A percentile compares a stretch with the other conserved stretches of the same genome.
These are phyloP conservation scores for Tranzscheliella williamsii DNA, from an alignment of 1,284 basidiomycete genomes.

Conservation along the genomic window DNA sequence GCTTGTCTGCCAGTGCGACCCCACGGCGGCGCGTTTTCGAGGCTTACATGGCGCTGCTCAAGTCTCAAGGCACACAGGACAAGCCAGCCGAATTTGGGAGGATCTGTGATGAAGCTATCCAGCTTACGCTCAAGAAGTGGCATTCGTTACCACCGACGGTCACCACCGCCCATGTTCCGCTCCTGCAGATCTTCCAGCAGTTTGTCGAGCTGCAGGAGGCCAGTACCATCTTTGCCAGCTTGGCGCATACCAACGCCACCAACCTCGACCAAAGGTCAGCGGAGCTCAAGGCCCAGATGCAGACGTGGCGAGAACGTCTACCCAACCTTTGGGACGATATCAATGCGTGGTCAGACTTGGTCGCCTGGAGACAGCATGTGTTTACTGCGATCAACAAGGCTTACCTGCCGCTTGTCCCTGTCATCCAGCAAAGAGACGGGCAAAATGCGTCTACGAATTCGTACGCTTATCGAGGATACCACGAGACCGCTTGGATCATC, in stretches of 20 bases:
- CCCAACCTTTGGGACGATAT: constrained; percentile 98
- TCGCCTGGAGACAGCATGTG: constrained; percentile 93
- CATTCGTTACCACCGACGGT: constrained; percentile 81
- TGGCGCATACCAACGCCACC: constrained; percentile 80
- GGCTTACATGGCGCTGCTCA: constrained; percentile 82
- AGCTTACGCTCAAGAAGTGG: constrained; percentile 95
- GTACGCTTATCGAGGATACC: constrained; percentile 95
- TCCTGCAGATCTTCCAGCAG: constrained; percentile 97
- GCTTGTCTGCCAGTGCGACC: constrained; percentile 81
- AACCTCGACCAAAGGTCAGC: constrained; percentile 93
- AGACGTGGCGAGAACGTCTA: constrained; percentile 89
- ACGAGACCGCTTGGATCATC: constrained; percentile 99
- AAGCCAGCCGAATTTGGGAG: constrained; percentile 61
- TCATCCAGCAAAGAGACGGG: constrained; percentile 63
- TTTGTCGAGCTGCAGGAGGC: constrained; percentile 98
- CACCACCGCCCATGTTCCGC: constrained; percentile 87
- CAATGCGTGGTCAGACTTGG: constrained; percentile 96
- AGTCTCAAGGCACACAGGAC: constrained; percentile 63
- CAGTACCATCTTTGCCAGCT: constrained; percentile 74
- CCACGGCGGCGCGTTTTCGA: constrained; percentile 94
- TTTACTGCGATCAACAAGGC: constrained; percentile 93
- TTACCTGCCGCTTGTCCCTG: constrained; percentile 77
- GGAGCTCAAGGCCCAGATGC: constrained; percentile 76
- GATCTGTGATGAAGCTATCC: constrained; percentile 93
- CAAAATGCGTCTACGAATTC: constrained; percentile 68